These are phyloP conservation scores for Asclepias syriaca DNA, from an alignment of 257 asterid species.

Conservation along the genomic window DNA sequence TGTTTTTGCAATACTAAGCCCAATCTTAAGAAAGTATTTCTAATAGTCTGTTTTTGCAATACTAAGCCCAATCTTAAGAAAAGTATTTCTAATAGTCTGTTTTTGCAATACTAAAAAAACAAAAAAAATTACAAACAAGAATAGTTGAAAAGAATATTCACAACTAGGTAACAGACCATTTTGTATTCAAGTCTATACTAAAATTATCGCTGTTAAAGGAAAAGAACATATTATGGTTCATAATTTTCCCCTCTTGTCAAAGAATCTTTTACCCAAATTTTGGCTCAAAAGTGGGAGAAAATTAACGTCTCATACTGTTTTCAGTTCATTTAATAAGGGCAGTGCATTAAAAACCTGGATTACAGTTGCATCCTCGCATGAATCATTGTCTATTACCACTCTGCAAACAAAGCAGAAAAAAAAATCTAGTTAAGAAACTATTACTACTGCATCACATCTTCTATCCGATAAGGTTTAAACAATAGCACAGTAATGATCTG, in stretches of 20 bases:
- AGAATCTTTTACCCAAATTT: not conserved
- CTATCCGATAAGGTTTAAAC: not conserved
- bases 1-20: no score
- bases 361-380: conserved; percentile 61
- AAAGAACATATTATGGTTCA: not conserved
- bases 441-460: not conserved
- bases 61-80: no score
- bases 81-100: no score
- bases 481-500: not conserved
- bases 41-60: no score
- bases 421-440: not conserved
- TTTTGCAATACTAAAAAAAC: no score
- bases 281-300: not conserved
- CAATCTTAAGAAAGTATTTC: no score
- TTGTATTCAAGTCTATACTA: not conserved
- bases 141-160: not conserved
- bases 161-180: not conserved
- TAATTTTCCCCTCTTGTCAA: not conserved
- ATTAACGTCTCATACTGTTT: not conserved
- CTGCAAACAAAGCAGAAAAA: conserved; percentile 33
- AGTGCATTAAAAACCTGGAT: conserved; percentile 40
- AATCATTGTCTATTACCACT: conserved; percentile 63
- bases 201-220: not conserved
- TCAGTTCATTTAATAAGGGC: not conserved
- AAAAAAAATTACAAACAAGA: no score